A percentile compares a stretch with the other conserved stretches of the same genome.
These are phyloP conservation scores for Starmerella apicola DNA, from an alignment of 805 yeast species.

Conservation along the genomic window DNA sequence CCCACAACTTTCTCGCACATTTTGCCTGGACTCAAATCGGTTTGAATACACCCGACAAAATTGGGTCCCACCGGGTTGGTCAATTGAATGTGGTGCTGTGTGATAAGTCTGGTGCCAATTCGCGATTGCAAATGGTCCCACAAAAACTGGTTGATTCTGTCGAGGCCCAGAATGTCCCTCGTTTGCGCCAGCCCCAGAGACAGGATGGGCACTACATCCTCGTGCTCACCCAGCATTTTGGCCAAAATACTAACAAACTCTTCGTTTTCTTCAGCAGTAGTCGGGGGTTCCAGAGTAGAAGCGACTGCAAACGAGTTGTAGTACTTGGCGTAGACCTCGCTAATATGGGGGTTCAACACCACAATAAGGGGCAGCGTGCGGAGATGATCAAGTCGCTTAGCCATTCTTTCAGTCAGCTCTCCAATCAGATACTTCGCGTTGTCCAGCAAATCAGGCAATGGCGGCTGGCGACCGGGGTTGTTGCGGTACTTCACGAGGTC, in stretches of 20 bases:
- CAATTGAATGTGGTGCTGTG: conserved; percentile 70
- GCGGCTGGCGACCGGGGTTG: conserved; percentile 7
- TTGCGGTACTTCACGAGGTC: conserved; percentile 16
- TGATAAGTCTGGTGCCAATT: conserved; percentile 72
- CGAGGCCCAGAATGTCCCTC: conserved; percentile 30
- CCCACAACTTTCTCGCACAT: conserved; percentile 53
- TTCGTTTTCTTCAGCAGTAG: conserved; percentile 42
- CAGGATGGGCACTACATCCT: conserved; percentile 69
- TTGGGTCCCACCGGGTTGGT: conserved; percentile 36
- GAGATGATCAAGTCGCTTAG: conserved; percentile 58
- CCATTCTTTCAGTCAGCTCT: conserved; percentile 32
- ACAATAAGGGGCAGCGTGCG: conserved; percentile 71
- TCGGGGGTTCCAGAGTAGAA: conserved; percentile 33
- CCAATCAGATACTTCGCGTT: conserved; percentile 24
- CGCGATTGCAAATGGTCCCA: conserved; percentile 71
- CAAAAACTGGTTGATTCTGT: conserved; percentile 48
- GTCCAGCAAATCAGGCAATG: conserved; percentile 22
- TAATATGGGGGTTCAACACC: conserved; percentile 75
- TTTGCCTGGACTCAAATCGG: conserved; percentile 48
- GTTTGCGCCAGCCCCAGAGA: conserved; percentile 76
- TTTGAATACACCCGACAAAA: conserved; percentile 56
- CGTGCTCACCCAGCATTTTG: conserved; percentile 58
- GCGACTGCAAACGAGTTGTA: conserved; percentile 51
- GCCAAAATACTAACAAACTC: conserved; percentile 42
- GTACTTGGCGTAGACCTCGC: conserved; percentile 63